Evolutionary conservation across 1,139 yeast species (phyloP).

Genomic region (Yamadazyma kanchanaburiensis): DNA sequence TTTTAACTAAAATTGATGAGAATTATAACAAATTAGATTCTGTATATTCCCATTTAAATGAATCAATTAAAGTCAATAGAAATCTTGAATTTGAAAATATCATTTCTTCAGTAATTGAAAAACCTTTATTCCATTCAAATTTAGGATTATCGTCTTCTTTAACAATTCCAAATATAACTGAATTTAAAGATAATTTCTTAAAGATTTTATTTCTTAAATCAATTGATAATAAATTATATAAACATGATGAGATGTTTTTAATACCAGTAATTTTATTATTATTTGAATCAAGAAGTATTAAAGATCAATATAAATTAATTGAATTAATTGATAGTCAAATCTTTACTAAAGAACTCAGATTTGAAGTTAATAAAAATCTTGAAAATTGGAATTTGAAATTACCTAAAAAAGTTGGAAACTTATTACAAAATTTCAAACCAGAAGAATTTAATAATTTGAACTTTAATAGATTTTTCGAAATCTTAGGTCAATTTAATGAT

Average conservation of each 20-base stretch:
- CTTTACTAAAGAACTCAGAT: conserved; percentile 26
- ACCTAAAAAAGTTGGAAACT: conserved; percentile 20
- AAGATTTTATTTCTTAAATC: conserved; percentile 36
- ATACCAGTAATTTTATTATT: conserved; percentile 35
- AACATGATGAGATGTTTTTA: conserved; percentile 39
- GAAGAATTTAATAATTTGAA: conserved; percentile 34
- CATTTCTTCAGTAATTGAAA: conserved; percentile 20
- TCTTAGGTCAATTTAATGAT: conserved; percentile 38
- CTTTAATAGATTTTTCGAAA: conserved; percentile 29
- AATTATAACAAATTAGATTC: conserved; percentile 17
- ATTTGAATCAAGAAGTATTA: conserved; percentile 23
- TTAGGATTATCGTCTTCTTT: conserved; percentile 15
- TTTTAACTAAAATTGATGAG: conserved; percentile 6
- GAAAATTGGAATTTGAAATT: conserved; percentile 24
- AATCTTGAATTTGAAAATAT: conserved; percentile 31
- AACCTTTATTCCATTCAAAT: conserved; percentile 31
- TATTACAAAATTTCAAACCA: conserved; percentile 20
- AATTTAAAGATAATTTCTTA: conserved; percentile 25
- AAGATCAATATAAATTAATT: conserved; percentile 28
- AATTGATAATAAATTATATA: conserved; percentile 34
- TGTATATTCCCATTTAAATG: conserved; percentile 23
- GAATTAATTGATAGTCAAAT: conserved; percentile 33
- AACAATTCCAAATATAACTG: conserved; percentile 8
- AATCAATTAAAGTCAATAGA: conserved; percentile 27
- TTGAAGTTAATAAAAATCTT: conserved; percentile 23